Evolutionary conservation across 2,329 filamentous ascomycete species (phyloP).

Genomic region (Dendrostoma leiphaemia): DNA sequence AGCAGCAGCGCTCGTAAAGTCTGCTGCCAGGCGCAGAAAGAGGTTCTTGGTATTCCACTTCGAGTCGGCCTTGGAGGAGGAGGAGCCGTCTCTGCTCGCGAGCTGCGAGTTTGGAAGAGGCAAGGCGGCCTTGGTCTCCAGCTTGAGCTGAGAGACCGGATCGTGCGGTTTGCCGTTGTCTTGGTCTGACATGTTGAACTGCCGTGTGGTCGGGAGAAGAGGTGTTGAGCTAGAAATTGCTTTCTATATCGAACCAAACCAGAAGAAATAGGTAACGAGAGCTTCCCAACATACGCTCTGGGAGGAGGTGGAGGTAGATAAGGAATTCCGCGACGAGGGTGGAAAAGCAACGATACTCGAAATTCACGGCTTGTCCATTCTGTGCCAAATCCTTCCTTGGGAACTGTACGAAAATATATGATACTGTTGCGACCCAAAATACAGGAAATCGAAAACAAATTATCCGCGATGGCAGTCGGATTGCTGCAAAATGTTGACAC

Average conservation of each 20-base stretch:
- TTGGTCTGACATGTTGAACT: slow-evolving; percentile 9
- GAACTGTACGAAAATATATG: not conserved
- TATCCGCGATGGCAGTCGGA: no score
- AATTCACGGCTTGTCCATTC: slow-evolving; percentile 16
- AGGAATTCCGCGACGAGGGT: not conserved
- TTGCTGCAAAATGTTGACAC: no score
- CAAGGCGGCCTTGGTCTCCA: slow-evolving; percentile 7
- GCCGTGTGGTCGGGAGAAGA: not conserved
- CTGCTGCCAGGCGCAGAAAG: slow-evolving; percentile 62
- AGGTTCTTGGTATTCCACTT: slow-evolving; percentile 77
- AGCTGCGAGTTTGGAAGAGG: slow-evolving; percentile 2
- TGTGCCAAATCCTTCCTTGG: not conserved
- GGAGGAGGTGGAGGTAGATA: not conserved
- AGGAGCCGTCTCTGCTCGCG: slow-evolving; percentile 1
- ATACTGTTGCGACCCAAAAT: not conserved
- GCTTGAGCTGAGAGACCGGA: slow-evolving; percentile 10
- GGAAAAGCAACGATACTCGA: not conserved
- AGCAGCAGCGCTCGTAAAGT: slow-evolving; percentile 65
- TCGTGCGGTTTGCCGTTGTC: slow-evolving; percentile 9
- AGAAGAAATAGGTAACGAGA: not conserved
- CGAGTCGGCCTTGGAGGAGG: not conserved
- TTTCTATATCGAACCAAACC: not conserved
- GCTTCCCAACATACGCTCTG: not conserved
- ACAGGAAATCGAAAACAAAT: not conserved
- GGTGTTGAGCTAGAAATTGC: not conserved